Conservation (phyloP, 176 grass and related monocot species). For the Elaeis guineensis region DNA sequence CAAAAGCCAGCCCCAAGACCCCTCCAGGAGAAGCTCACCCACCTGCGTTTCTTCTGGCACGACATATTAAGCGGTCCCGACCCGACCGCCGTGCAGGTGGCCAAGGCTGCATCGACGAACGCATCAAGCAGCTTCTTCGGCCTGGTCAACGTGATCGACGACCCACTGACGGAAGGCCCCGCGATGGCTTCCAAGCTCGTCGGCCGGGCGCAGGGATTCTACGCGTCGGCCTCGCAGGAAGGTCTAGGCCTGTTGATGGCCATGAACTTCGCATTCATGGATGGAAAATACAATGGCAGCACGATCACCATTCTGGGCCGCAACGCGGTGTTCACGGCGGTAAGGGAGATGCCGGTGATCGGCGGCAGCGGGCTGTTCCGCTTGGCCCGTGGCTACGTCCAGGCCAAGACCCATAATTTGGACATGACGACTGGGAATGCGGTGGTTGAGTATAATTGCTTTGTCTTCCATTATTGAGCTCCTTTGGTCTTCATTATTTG, state of each 20-base stretch:
- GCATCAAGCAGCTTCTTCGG: constrained; percentile 28
- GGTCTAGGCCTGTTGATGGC: constrained; percentile 25
- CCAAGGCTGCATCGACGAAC: not conserved
- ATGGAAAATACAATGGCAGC: constrained; percentile 43
- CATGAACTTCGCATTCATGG: constrained; percentile 31
- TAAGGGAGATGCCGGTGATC: constrained; percentile 45
- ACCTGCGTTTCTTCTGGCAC: constrained; percentile 65
- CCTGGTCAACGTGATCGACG: constrained; percentile 45
- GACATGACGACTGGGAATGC: constrained; percentile 13
- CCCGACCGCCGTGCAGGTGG: constrained; percentile 26
- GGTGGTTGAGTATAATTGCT: constrained; percentile 42
- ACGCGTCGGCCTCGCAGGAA: constrained; percentile 25
- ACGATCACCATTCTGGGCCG: constrained; percentile 33
- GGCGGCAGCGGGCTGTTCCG: constrained; percentile 40
- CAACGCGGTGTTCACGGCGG: constrained; percentile 18
- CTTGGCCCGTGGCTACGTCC: constrained; percentile 25
- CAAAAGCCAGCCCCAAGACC: too few relatives aligned
- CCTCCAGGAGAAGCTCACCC: constrained; percentile 12
- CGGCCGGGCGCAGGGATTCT: constrained; percentile 46
- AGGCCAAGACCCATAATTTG: constrained; percentile 21
- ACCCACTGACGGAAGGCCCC: constrained; percentile 36
- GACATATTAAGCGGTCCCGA: constrained; percentile 25
- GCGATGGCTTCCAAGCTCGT: constrained; percentile 13
- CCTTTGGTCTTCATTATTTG: too few relatives aligned
- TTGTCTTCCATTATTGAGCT: constrained; percentile 19